Evolutionary conservation across 257 asterid genomes (phyloP).

Genomic region (Solanum etuberosum): DNA sequence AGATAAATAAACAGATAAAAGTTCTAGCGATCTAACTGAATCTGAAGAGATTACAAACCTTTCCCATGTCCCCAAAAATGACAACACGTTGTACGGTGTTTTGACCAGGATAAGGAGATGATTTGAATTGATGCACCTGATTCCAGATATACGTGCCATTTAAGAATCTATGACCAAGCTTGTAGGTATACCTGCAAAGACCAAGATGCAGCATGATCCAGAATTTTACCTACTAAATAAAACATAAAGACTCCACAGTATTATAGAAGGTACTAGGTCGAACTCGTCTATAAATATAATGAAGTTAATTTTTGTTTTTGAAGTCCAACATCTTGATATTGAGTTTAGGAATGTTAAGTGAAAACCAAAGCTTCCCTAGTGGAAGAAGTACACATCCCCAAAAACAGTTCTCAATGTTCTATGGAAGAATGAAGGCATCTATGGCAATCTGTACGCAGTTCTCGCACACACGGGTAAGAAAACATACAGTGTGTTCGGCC

Average conservation of each 20-base stretch:
- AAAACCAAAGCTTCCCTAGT: background rate
- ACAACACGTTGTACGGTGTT: constrained; percentile 68
- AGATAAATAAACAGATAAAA: background rate
- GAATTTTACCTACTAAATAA: background rate
- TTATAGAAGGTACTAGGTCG: background rate
- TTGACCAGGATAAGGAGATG: constrained; percentile 97
- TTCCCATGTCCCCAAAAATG: constrained; percentile 97
- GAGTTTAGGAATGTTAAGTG: background rate
- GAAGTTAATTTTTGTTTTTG: background rate
- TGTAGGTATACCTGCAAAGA: constrained; percentile 69
- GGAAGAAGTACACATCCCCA: background rate
- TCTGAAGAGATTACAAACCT: constrained; percentile 31
- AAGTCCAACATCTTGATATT: background rate
- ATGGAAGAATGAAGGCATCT: background rate
- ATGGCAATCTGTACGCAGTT: background rate
- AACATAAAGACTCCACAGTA: background rate
- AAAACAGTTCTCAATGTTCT: background rate
- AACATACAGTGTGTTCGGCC: constrained; percentile 44
- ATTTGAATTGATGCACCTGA: constrained; percentile 43
- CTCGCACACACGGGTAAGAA: background rate
- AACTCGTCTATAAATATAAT: background rate
- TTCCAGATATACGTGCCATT: constrained; percentile 68
- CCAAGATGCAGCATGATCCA: background rate
- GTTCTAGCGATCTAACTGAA: background rate
- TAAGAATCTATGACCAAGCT: constrained; percentile 60